Conservation (phyloP, 2,329 filamentous ascomycete species). For the Apiospora rasikravindrae region DNA sequence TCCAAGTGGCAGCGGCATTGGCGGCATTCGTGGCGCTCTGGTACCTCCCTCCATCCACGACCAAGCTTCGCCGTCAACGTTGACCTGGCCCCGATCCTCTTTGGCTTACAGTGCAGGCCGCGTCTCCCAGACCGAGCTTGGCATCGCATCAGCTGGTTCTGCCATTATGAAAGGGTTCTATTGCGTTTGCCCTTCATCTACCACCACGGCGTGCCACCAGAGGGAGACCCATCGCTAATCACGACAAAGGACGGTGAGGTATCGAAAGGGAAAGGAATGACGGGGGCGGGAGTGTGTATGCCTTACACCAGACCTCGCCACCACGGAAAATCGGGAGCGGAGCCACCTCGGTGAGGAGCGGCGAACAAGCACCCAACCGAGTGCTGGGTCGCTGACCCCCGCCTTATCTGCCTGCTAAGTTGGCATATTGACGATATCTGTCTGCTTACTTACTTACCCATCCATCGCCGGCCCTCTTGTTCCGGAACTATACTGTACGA, state of each 20-base stretch:
- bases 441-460: background rate
- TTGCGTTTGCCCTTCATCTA: background rate
- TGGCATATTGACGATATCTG: background rate
- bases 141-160: background rate
- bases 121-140: background rate
- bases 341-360: slow-evolving; percentile 7
- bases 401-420: slow-evolving; percentile 2
- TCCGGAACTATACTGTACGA: background rate
- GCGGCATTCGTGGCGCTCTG: background rate
- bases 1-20: background rate
- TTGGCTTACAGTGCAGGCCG: background rate
- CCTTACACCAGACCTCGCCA: background rate
- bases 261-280: background rate
- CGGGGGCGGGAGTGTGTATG: background rate
- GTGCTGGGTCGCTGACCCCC: background rate
- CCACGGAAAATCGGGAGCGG: slow-evolving; percentile 9
- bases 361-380: slow-evolving; percentile 14
- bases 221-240: background rate
- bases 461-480: slow-evolving; percentile 3
- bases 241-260: background rate
- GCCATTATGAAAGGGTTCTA: background rate
- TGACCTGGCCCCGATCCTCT: background rate
- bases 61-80: background rate
- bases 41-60: background rate
- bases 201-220: background rate